phyloP scores from a whole-genome alignment of 2,329 filamentous ascomycete species.

The Penicillium sp. region DNA sequence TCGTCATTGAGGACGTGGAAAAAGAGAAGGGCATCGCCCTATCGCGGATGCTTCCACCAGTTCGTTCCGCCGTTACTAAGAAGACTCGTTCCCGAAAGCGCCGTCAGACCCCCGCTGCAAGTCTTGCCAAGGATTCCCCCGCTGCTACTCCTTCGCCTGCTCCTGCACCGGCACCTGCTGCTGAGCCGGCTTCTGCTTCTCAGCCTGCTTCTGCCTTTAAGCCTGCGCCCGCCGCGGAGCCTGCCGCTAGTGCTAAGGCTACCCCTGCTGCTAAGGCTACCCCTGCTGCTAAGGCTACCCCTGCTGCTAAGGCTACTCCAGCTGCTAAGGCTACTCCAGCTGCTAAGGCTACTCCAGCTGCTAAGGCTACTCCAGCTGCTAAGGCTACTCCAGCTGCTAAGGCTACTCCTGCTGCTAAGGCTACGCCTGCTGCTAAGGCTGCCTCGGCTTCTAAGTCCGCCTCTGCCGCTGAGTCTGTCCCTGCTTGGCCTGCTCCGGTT shows the following conservation, averaged over 20 bases:
- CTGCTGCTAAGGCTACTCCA: not conserved
- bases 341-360: not conserved
- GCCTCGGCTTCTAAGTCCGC: not conserved
- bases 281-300: too few species aligned
- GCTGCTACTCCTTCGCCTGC: not conserved
- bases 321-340: not conserved
- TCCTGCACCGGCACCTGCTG: not conserved
- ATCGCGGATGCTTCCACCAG: not conserved
- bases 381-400: not conserved
- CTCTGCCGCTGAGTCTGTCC: not conserved
- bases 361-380: not conserved
- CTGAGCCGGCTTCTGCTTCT: not conserved
- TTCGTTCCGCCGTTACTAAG: not conserved
- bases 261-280: not conserved
- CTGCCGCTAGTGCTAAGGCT: not conserved
- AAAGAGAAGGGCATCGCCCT: conserved; percentile 12
- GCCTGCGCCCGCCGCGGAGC: not conserved
- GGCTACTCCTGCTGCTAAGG: not conserved
- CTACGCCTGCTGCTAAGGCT: not conserved
- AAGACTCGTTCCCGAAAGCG: conserved; percentile 14
- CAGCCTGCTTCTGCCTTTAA: not conserved
- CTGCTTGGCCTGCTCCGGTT: not conserved
- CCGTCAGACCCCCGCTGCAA: conserved; percentile 1
- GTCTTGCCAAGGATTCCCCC: not conserved
- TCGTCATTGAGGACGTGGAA: conserved; percentile 13